Evolutionary conservation across 495 filamentous ascomycete genomes (phyloP), one percentile per base, ranked within the genome.

Genomic region (Hypomontagnella submonticulosa): DNA sequence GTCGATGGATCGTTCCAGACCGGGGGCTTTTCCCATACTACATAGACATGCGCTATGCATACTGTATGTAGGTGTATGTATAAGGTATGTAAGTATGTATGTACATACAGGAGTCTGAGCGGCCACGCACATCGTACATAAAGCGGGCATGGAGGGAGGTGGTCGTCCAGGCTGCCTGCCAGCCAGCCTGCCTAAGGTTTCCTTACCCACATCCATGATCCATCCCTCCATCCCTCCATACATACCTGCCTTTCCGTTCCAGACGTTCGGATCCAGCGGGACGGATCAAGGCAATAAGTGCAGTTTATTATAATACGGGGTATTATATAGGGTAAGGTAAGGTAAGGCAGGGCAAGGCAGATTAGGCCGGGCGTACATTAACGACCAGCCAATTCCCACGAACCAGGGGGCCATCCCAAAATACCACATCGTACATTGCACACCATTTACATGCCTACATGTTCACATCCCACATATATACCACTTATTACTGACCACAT

Each of bases 201-300:
- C 23, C 23, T 27, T 27, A 27, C 23, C 23, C 23, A 27, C 23
- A 27, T 27, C 23, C 23, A 6, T 53, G 57, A 41, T 41, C 44
- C 15, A 18, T 32, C 36, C 36, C 2, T 12, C n/a, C n/a, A 38
- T 38, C 9, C 36, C 2, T 38, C 36, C n/a, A 38, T 13, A 38
- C 40, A 32, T 32, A 34, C 23, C 36, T 27, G 6, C 38, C 51
- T 40, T 54, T 42, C 4, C 53, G 47, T 57, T 40, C 61, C 61
- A 65, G 41, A 40, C 40, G 48, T 65, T 58, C 47, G 54, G 61
- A 65, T 33, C 61, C 61, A 27, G 13, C 54, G 41, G 61, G 54
- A 53, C 48, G 61, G 61, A 49, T 46, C 23, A 27, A 27, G 23
- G 23, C 23, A 27, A 27, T 27, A 27, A 27, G 23, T 27, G 23